Conservation (phyloP, 352 stramenopile species). For the Globisporangium takayamanum region DNA sequence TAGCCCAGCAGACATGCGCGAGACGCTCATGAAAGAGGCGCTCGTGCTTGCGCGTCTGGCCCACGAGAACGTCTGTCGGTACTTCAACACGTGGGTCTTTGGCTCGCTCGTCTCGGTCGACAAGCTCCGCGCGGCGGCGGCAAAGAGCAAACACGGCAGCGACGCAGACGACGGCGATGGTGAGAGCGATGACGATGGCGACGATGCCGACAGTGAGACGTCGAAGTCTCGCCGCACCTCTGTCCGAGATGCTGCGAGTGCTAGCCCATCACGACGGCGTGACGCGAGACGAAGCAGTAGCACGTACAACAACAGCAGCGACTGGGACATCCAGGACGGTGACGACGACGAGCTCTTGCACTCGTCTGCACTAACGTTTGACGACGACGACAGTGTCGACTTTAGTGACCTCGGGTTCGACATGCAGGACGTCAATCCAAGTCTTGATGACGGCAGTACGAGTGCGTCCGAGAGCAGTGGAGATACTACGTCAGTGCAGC, state of each 20-base stretch:
- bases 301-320: neutral
- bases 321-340: constrained; percentile 14
- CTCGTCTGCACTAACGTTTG: neutral
- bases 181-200: neutral
- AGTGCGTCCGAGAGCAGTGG: neutral
- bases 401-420: constrained; percentile 60
- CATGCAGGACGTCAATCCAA: constrained; percentile 21
- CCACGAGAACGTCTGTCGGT: constrained; percentile 94
- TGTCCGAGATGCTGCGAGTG: too few relatives aligned
- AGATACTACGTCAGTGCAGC: too few relatives aligned
- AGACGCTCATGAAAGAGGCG: constrained; percentile 91
- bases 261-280: neutral
- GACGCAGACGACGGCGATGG: neutral
- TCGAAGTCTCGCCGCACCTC: too few relatives aligned
- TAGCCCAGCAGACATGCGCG: constrained; percentile 71
- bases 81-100: constrained; percentile 84
- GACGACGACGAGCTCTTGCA: constrained; percentile 20
- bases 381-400: constrained; percentile 20
- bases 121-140: constrained; percentile 16
- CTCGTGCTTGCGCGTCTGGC: constrained; percentile 88
- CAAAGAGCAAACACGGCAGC: too few relatives aligned
- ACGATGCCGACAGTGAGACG: neutral
- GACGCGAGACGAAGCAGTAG: neutral
- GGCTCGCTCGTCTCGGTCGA: constrained; percentile 61
- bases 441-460: neutral